A percentile compares a stretch with the other conserved stretches of the same genome.
These are phyloP conservation scores for Pyrenophora tritici-repentis DNA, from an alignment of 2,329 filamentous ascomycete species.

Conservation along the genomic window DNA sequence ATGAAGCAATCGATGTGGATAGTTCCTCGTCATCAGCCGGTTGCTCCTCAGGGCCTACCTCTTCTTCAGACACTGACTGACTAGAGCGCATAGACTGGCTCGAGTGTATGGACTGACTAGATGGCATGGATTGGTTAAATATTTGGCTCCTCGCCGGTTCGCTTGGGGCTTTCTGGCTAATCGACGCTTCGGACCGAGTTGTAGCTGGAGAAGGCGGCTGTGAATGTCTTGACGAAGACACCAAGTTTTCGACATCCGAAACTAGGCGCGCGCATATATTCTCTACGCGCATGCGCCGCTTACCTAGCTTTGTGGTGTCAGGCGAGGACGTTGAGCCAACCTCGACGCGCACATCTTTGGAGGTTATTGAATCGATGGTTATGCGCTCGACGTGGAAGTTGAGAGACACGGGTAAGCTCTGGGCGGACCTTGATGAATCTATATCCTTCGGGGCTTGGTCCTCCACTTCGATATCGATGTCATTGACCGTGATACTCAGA, in stretches of 20 bases:
- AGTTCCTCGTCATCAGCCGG: slow-evolving; percentile 1
- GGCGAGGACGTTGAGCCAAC: slow-evolving; percentile 16
- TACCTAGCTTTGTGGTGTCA: slow-evolving; percentile 61
- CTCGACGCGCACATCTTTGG: slow-evolving; percentile 32
- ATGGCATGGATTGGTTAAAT: slow-evolving; percentile 3
- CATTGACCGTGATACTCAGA: slow-evolving; percentile 67
- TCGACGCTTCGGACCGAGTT: slow-evolving; percentile 50
- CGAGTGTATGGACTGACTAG: not conserved
- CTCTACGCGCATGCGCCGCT: slow-evolving; percentile 67
- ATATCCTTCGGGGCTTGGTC: slow-evolving; percentile 55
- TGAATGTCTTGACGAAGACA: slow-evolving; percentile 62
- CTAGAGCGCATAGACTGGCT: not conserved
- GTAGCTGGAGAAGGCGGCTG: slow-evolving; percentile 63
- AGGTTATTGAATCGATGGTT: slow-evolving; percentile 66
- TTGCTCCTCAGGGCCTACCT: not conserved
- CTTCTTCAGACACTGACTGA: slow-evolving; percentile 1
- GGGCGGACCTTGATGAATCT: slow-evolving; percentile 55
- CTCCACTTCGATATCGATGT: slow-evolving; percentile 70
- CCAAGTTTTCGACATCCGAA: slow-evolving; percentile 70
- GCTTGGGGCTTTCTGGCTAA: slow-evolving; percentile 22
- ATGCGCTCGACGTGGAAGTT: slow-evolving; percentile 68
- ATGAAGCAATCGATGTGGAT: slow-evolving; percentile 1
- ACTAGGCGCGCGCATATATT: slow-evolving; percentile 68
- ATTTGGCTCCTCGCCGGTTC: slow-evolving; percentile 24
- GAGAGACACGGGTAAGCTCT: slow-evolving; percentile 62